Base-by-base conservation (phyloP, 2,329 filamentous ascomycete genomes). In the Massarina eburnea region DNA sequence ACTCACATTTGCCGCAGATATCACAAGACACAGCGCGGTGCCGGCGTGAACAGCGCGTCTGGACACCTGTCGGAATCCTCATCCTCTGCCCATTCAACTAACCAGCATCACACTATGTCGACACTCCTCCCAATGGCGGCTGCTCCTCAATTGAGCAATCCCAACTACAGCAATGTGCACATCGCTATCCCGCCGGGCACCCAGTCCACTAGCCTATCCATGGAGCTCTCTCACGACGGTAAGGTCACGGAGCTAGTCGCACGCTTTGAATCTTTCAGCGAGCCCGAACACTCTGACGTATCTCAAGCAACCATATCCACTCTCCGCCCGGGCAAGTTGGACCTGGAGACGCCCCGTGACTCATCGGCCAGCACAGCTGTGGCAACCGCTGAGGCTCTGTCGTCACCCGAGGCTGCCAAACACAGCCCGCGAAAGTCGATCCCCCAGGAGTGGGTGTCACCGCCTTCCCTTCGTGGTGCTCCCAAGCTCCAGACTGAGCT, bases 371-470 rank as follows among this genome's bases (percentile, higher is more conserved):
- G 8, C 10, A 26, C 22, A 14, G 17, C 35, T 17, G 30, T 14
- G 26, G 21, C 14, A 35, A 24, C 18, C 5, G 17, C 24, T 20
- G 24, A 41, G 10, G 30, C 22, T 21, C 15, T 35, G 34, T 33
- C 38, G 10, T 22, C 40, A 10, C n/a, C 22, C 2, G 34, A 41
- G 9, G 39, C 45, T 5, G 41, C 34, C 3, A 37, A 41, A 6
- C 32, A 43, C 1, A 66, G 58, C 22, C 51, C 58, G 1, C 61
- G 63, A 19, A 66, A 65, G 44, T 42, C 64, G 1, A 53, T 66
- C 15, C 62, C 65, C 21, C 24, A 55, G 2, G 57, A 63, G 12
- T 65, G 63, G 63, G 48, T 41, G 27, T 29, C 42, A 52, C 10
- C 38, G 48, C 19, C 45, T 41, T 26, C 12, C 12, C 35, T n/a